Conservation (phyloP, 805 yeast genomes). For the Saccharomycopsis javanensis region DNA sequence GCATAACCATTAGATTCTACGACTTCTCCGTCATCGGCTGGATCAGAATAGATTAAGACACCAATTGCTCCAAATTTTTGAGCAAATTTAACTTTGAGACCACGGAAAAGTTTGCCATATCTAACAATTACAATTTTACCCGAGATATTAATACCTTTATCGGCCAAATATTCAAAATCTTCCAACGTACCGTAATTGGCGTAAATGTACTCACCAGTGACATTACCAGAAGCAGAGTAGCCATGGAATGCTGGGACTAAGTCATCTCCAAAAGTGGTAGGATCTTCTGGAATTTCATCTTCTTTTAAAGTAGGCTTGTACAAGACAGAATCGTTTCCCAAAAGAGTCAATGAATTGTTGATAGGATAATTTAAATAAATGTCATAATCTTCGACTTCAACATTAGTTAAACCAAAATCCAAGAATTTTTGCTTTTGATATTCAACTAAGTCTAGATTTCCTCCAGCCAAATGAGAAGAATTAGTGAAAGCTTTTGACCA, state of each 20-base stretch:
- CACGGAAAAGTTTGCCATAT: constrained; percentile 60
- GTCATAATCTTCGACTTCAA: constrained; percentile 47
- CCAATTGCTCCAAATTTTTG: constrained; percentile 62
- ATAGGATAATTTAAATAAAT: constrained; percentile 57
- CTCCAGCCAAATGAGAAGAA: constrained; percentile 51
- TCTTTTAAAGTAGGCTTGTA: constrained; percentile 46
- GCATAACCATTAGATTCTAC: constrained; percentile 47
- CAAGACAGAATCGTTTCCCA: constrained; percentile 24
- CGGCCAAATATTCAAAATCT: constrained; percentile 44
- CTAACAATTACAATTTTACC: constrained; percentile 59
- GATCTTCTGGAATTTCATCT: constrained; percentile 43
- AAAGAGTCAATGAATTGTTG: constrained; percentile 40
- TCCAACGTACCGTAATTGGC: constrained; percentile 59
- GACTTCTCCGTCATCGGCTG: constrained; percentile 47
- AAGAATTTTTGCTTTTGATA: constrained; percentile 51
- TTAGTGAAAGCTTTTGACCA: constrained; percentile 47
- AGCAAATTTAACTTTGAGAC: constrained; percentile 68
- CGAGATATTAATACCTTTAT: constrained; percentile 38
- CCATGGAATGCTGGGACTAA: constrained; percentile 67
- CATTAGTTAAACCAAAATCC: constrained; percentile 45
- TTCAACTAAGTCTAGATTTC: constrained; percentile 37
- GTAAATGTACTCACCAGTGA: constrained; percentile 53
- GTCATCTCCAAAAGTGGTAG: constrained; percentile 33
- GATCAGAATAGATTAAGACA: constrained; percentile 60
- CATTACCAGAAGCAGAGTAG: constrained; percentile 67